These are phyloP conservation scores for Colletotrichum siamense DNA, from an alignment of 2,329 filamentous ascomycete species.

Conservation along the genomic window DNA sequence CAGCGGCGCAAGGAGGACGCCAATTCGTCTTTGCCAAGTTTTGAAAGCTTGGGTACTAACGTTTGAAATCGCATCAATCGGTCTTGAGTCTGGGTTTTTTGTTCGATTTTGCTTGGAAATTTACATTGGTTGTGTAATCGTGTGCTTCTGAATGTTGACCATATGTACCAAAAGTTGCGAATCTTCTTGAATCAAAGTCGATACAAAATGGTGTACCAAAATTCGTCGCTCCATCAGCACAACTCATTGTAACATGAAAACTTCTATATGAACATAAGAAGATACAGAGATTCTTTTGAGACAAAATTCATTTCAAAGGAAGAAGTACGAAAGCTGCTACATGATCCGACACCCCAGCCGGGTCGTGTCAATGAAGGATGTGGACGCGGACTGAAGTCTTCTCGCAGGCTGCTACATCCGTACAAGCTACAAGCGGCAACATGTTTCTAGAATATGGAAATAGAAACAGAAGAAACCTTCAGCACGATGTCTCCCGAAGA, in stretches of 20 bases:
- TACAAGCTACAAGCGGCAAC: not conserved
- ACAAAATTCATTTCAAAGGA: not conserved
- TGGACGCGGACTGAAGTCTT: not conserved
- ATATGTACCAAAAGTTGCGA: not conserved
- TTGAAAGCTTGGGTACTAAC: not conserved
- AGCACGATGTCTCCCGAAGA: not conserved
- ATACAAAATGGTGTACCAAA: not conserved
- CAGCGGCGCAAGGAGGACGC: not conserved
- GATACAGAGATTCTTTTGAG: not conserved
- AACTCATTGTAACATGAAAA: not conserved
- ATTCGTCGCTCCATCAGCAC: not conserved
- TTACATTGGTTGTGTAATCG: accelerated
- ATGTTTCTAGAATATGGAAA: not conserved
- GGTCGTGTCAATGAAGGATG: not conserved
- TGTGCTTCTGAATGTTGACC: accelerated
- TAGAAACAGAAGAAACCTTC: not conserved
- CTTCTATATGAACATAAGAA: accelerated
- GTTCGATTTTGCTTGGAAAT: not conserved
- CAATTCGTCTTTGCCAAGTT: not conserved
- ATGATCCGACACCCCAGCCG: accelerated
- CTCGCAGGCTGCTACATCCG: not conserved
- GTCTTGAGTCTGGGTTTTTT: not conserved
- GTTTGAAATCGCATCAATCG: not conserved
- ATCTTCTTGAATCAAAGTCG: not conserved
- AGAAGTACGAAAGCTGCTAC: not conserved